Evolutionary conservation across 2,329 filamentous ascomycete species (phyloP).

Genomic region (Fusarium pilosicola): DNA sequence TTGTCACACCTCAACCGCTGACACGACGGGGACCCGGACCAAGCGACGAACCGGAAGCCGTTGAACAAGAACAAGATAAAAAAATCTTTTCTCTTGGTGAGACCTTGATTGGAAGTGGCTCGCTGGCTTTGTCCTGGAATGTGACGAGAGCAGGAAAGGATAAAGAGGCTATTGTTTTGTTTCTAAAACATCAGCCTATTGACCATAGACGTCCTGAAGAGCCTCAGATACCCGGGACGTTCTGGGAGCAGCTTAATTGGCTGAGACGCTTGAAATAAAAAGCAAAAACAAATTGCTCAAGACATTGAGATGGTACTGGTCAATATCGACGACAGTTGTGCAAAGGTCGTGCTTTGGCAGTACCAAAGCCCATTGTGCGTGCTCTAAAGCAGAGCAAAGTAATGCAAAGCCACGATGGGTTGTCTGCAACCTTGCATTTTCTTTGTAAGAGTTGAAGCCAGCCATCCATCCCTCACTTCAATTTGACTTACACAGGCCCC

Average conservation of each 20-base stretch:
- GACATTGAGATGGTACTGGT: neutral
- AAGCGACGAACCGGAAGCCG: conserved; percentile 22
- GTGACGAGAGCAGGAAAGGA: conserved; percentile 3
- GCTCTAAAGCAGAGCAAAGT: neutral
- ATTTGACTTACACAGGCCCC: conserved; percentile 3
- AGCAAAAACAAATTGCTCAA: conserved; percentile 10
- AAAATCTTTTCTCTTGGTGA: conserved; percentile 9
- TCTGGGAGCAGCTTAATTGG: neutral
- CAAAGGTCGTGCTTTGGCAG: conserved; percentile 19
- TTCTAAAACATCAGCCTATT: conserved; percentile 20
- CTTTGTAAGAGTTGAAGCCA: neutral
- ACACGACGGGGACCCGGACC: conserved; percentile 30
- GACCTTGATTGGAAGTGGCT: conserved; percentile 23
- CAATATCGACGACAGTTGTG: conserved; percentile 25
- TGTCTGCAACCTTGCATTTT: conserved; percentile 8
- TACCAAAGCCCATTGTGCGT: neutral
- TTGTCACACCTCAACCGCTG: conserved; percentile 14
- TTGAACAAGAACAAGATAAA: conserved; percentile 5
- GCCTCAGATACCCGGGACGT: conserved; percentile 10
- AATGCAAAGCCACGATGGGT: conserved; percentile 24
- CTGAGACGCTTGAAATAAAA: neutral
- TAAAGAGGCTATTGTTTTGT: conserved; percentile 14
- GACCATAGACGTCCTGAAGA: conserved; percentile 18
- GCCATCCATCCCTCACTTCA: neutral
- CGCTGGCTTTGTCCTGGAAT: conserved; percentile 25